Percentiles rank a stretch among this genome's conserved stretches.
These are phyloP conservation scores for Hirschioporus abietinus DNA, from an alignment of 768 basidiomycete genomes.

Conservation along the genomic window DNA sequence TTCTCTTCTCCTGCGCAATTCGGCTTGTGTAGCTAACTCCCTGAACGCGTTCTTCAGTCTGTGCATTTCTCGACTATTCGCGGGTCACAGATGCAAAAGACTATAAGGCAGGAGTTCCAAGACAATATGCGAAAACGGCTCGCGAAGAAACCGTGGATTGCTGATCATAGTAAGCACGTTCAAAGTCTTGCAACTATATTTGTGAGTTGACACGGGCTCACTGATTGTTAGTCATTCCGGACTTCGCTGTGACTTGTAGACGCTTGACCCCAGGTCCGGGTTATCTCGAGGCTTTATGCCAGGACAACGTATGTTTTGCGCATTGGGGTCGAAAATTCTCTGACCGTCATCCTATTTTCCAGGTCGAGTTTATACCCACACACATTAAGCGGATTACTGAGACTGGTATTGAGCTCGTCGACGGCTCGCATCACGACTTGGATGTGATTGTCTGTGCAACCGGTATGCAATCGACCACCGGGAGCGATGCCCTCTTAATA, in stretches of 20 bases:
- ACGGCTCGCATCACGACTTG: constrained; percentile 48
- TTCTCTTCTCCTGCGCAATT: too few species aligned
- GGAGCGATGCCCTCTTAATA: neutral
- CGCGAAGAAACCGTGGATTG: constrained; percentile 54
- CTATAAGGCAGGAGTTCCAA: constrained; percentile 31
- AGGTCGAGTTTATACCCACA: constrained; percentile 50
- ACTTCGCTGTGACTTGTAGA: constrained; percentile 54
- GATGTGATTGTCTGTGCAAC: constrained; percentile 64
- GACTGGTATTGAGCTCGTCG: constrained; percentile 49
- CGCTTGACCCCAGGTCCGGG: constrained; percentile 66
- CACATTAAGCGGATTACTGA: constrained; percentile 47
- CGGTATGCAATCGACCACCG: constrained; percentile 27
- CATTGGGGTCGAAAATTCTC: neutral
- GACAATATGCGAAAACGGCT: constrained; percentile 45
- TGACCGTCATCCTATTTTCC: neutral
- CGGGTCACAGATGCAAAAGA: constrained; percentile 32
- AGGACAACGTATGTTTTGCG: constrained; percentile 44
- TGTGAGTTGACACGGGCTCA: constrained; percentile 5
- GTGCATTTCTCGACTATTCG: constrained; percentile 38
- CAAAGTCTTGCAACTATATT: neutral
- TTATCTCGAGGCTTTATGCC: constrained; percentile 59
- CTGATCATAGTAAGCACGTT: constrained; percentile 40
- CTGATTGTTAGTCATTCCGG: constrained; percentile 43
- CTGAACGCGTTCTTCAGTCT: constrained; percentile 22
- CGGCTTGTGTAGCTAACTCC: too few species aligned